Percentiles rank a stretch among this genome's conserved stretches.
phyloP scores from a whole-genome alignment of 257 asterid species.

The Przewalskia tangutica region DNA sequence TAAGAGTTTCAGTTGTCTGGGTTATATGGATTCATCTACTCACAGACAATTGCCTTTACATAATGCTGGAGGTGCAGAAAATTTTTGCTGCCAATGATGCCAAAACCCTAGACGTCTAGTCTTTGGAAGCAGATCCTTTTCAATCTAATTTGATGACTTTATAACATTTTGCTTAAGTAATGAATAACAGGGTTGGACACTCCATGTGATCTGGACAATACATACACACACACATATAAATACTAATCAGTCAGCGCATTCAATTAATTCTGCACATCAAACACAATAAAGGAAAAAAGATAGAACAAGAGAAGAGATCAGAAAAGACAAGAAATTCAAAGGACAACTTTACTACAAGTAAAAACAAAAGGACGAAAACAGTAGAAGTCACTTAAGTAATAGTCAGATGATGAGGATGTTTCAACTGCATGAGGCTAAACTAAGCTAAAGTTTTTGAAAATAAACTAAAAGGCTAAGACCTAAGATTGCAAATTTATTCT shows the following conservation, averaged over 20 bases:
- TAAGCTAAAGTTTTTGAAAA: not conserved
- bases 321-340: not conserved
- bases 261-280: not conserved
- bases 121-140: not conserved
- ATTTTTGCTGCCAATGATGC: not conserved
- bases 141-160: not conserved
- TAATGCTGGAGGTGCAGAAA: not conserved
- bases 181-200: not conserved
- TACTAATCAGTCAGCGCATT: not conserved
- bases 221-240: not conserved
- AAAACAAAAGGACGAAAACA: not conserved
- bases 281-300: not conserved
- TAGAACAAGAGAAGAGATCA: not conserved
- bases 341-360: not conserved
- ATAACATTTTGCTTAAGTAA: not conserved
- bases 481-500: not conserved
- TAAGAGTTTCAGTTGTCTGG: not conserved
- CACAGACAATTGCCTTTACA: not conserved
- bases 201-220: not conserved
- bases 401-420: not conserved
- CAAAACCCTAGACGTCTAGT: not conserved
- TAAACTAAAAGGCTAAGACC: not conserved
- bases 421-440: not conserved
- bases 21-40: not conserved
- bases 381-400: not conserved